Evolutionary conservation across 495 filamentous ascomycete species (phyloP), one percentile per base, ranked within the genome.

Genomic region (Echria macrotheca): DNA sequence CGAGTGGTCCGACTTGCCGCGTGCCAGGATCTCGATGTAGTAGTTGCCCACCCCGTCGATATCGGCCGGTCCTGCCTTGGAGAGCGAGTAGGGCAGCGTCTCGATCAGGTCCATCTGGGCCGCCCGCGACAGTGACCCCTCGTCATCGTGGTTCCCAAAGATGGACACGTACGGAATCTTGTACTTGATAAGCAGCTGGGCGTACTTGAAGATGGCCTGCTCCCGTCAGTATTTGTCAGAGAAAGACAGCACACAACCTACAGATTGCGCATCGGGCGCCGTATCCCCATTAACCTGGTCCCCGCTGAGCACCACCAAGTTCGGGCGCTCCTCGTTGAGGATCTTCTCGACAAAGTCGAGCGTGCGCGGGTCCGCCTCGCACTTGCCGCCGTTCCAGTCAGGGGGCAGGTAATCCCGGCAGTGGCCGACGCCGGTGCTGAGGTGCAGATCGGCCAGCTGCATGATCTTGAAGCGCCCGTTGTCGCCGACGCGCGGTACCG

Each of bases 381-480:
- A 98, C 53, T 77, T 81, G 21, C 83, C 83, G 8, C 86, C 86
- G 28, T 86, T 75, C 50, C 74, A 76, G 28, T 79, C 79, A 25
- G 75, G 72, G 0, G 91, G 91, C 52, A 91, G 75, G 26, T 85
- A 79, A 60, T 98, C 91, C 47, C 94, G 78, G 58, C 93, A 98
- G 12, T 61, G 54, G 5, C 94, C 93, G 5, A 88, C 73, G 23
- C 94, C 93, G 2, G 93, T 98, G 50, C 86, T 88, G 51, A 98
- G 64, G 67, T 98, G 93, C 46, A 96, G 59, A 73, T 98, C 93
- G 37, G 91, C 83, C 42, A 93, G 63, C 64, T 98, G 93, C 78
- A 98, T 83, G 50, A 98, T 94, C 70, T 96, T 97, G 69, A 97
- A 96, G 52, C 83, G 86, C n/a, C 90, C 91, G 64, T 94, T 86